phyloP scores from a whole-genome alignment of 2,329 filamentous ascomycete genomes.

The Pseudonectria foliicola region DNA sequence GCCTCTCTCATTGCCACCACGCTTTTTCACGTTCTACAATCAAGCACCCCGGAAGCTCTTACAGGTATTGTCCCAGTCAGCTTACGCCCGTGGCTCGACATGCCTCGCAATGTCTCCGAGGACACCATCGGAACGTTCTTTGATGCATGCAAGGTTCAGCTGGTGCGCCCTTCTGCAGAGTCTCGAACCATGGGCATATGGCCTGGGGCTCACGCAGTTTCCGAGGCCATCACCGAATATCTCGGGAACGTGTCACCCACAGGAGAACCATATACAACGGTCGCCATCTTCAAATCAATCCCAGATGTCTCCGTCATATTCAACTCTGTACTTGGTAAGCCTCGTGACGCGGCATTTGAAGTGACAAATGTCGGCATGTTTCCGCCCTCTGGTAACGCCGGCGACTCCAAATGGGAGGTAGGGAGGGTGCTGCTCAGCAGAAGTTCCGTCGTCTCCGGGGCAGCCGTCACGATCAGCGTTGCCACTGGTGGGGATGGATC shows the following conservation, averaged over 20 bases:
- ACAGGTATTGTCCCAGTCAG: constrained; percentile 12
- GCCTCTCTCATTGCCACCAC: constrained; percentile 7
- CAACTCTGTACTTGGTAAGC: constrained; percentile 29
- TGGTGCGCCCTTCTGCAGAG: constrained; percentile 1
- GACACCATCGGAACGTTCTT: constrained; percentile 9
- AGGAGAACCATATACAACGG: constrained; percentile 9
- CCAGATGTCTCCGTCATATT: constrained; percentile 31
- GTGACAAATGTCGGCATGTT: constrained; percentile 39
- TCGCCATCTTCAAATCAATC: constrained; percentile 33
- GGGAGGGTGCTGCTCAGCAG: constrained; percentile 38
- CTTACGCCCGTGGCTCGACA: constrained; percentile 9
- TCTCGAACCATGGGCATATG: neutral
- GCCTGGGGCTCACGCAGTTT: constrained; percentile 1
- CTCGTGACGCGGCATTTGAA: constrained; percentile 32
- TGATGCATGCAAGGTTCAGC: constrained; percentile 7
- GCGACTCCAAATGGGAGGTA: constrained; percentile 19
- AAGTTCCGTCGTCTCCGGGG: no score
- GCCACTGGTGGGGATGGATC: constrained; percentile 37
- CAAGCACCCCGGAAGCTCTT: constrained; percentile 6
- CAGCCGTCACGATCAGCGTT: constrained; percentile 30
- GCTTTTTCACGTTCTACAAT: constrained; percentile 7
- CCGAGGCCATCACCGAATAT: constrained; percentile 1
- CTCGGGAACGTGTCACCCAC: constrained; percentile 8
- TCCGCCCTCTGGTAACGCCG: constrained; percentile 5
- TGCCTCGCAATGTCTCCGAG: constrained; percentile 4